These are phyloP conservation scores for Fusarium acutatum DNA, from an alignment of 2,329 filamentous ascomycete species.

Conservation along the genomic window DNA sequence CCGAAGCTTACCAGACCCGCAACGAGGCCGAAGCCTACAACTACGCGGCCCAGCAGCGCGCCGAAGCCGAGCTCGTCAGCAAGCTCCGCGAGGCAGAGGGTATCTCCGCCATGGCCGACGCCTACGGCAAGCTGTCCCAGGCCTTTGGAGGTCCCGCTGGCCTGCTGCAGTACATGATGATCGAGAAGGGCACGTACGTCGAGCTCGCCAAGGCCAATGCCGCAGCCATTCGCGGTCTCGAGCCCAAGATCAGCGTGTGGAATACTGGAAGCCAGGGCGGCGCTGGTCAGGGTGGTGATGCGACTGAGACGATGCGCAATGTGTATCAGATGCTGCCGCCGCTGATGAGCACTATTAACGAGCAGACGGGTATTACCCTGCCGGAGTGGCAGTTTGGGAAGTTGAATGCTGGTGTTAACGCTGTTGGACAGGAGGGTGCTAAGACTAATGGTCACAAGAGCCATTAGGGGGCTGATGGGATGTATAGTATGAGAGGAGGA, in stretches of 20 bases:
- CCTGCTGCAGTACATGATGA: slow-evolving; percentile 86
- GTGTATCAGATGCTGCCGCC: slow-evolving; percentile 87
- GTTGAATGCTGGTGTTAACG: slow-evolving; percentile 48
- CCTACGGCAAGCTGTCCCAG: slow-evolving; percentile 75
- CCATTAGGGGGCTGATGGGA: neutral
- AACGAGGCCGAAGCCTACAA: slow-evolving; percentile 54
- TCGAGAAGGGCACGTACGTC: slow-evolving; percentile 82
- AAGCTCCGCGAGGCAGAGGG: slow-evolving; percentile 81
- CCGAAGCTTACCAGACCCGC: slow-evolving; percentile 59
- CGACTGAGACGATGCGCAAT: slow-evolving; percentile 73
- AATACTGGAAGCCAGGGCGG: slow-evolving; percentile 72
- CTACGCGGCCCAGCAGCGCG: slow-evolving; percentile 55
- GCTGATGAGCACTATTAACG: slow-evolving; percentile 84
- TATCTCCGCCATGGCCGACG: slow-evolving; percentile 78
- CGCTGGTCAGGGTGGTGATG: slow-evolving; percentile 54
- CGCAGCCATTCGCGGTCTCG: slow-evolving; percentile 75
- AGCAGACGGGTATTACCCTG: slow-evolving; percentile 84
- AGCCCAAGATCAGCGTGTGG: slow-evolving; percentile 93
- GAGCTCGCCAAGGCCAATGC: slow-evolving; percentile 82
- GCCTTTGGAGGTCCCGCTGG: slow-evolving; percentile 82
- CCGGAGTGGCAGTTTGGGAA: slow-evolving; percentile 77
- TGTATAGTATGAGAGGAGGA: neutral
- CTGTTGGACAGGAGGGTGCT: slow-evolving; percentile 40
- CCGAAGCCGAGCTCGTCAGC: slow-evolving; percentile 66
- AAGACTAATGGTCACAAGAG: slow-evolving; percentile 37